Evolutionary conservation across 176 grass and related monocot species (phyloP), one percentile per base, ranked within the genome.

Genomic region (Carex scoparia): DNA sequence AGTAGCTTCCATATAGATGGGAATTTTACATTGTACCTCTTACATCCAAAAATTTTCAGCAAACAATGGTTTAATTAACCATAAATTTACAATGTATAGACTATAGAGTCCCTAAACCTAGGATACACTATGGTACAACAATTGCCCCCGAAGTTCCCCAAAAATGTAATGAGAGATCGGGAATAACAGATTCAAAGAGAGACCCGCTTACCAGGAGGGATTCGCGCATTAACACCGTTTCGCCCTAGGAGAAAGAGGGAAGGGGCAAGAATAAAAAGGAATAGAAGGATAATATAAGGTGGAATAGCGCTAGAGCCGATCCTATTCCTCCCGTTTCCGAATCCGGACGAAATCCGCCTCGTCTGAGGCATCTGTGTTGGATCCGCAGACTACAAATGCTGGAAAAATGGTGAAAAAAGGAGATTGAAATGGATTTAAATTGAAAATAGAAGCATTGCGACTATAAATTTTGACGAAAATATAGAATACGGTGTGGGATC

Each of bases 241-340:
- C 85, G 85, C 19, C 40, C 85, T 61, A 89, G 81, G 81, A 93
- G 54, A 87, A 93, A 90, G 31, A 88, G 69, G 48, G 89, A 92
- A 27, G 89, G 91, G 5, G 88, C 89, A 28, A 98, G 42, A 33
- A 98, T 73, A 84, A 92, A 88, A 63, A 94, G 82, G 85, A 95
- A 92, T 2, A 95, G 86, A 46, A 93, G 88, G 30, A 98, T 76
- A 81, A 93, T 82, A 65, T 83, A 74, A 28, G 89, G 86, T 18
- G 85, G 83, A 73, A 90, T 53, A 35, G 77, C 72, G 63, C 84
- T 65, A 5, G 78, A 79, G 54, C 87, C 81, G 64, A 80, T 66
- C 54, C 84, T 63, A 85, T 84, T 88, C 88, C 94, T 86, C 88
- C 88, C 79, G 79, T 79, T 72, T 18, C 80, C 56, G 8, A 54